A percentile compares a stretch with the other conserved stretches of the same genome.
Evolutionary conservation across 148 eudicot genomes (phyloP).

Genomic region (Simmondsia chinensis): DNA sequence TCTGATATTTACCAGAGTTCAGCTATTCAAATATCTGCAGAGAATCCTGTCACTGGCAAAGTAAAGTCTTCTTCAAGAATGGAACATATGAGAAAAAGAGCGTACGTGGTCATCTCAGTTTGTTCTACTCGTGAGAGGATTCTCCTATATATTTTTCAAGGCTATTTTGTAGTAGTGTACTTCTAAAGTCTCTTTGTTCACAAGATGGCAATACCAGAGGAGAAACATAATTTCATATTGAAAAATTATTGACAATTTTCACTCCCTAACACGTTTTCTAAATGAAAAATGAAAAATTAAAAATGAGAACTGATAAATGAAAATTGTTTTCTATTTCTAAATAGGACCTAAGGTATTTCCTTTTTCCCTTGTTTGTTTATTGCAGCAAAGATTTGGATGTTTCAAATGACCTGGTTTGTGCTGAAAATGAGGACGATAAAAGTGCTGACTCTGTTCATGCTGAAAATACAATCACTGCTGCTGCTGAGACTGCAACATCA

Average conservation of each 20-base stretch:
- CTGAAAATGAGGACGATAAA: constrained; percentile 7
- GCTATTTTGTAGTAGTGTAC: no score
- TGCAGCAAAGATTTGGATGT: constrained; percentile 14
- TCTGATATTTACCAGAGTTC: constrained; percentile 26
- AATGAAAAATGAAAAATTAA: no score
- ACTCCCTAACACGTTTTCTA: no score
- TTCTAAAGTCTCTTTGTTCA: no score
- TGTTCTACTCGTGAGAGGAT: background rate
- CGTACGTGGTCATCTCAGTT: constrained; percentile 9
- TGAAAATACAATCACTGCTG: constrained; percentile 3
- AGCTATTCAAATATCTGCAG: constrained; percentile 15
- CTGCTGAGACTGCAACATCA: constrained; percentile 9
- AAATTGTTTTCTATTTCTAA: background rate
- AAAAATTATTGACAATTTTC: no score
- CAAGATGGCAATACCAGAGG: no score
- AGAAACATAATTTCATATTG: no score
- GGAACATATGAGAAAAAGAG: constrained; percentile 30
- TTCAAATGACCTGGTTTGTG: constrained; percentile 1
- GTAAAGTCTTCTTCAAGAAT: constrained; percentile 19
- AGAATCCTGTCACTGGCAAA: constrained; percentile 14
- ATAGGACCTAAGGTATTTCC: no score
- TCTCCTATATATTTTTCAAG: background rate
- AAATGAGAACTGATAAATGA: no score
- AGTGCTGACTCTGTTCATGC: constrained; percentile 10
- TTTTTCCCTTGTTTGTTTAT: constrained; percentile 6